Evolutionary conservation across 139 green algal genomes (phyloP), one percentile per base, ranked within the genome.

Genomic region (Chlorella sp.): DNA sequence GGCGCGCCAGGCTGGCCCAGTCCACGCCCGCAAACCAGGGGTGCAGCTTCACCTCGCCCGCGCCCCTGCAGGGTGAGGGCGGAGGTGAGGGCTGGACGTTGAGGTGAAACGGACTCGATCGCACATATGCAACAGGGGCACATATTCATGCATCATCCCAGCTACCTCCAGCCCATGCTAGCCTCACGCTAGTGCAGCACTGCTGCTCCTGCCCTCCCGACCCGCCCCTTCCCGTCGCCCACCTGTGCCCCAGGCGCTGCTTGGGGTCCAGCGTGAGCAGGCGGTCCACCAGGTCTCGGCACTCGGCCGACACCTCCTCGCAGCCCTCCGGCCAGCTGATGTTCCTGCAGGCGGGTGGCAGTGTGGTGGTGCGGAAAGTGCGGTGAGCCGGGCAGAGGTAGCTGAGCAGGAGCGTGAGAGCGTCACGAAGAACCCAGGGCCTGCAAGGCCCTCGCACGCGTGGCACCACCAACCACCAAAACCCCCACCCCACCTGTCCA

Each of bases 1-100:
- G 89, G 30, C 90, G 78, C 5, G 91, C 89, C 51, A 97, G 87
- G 62, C 76, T 88, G n/a, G 86, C 80, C 95, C 95, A 98, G 88
- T 97, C 90, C 41, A 98, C 86, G 22, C 92, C 92, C 28, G 73
- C 68, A 87, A 98, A 98, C 90, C 91, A 98, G 69, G 92, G 90
- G 86, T 98, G 95, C 85, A 95, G 84, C 92, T 98, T 98, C 67
- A 98, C 88, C 77, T 98, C 94, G 30, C 85, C 90, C 64, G 92
- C 93, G n/a, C 91, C 41, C 84, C 90, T 83, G 77, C 30, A n/a
- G n/a, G 40, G 9, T 34, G 36, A 56, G 54, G 22, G 34, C 4
- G 54, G 16, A 22, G 32, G 36, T 34, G 54, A 56, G 36, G 54
- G 36, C 22, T 6, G 76, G 14, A 60, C 9, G n/a, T n/a, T n/a